Evolutionary conservation across 1,284 basidiomycete species (phyloP).

Genomic region (Exsudoporus floridanus): DNA sequence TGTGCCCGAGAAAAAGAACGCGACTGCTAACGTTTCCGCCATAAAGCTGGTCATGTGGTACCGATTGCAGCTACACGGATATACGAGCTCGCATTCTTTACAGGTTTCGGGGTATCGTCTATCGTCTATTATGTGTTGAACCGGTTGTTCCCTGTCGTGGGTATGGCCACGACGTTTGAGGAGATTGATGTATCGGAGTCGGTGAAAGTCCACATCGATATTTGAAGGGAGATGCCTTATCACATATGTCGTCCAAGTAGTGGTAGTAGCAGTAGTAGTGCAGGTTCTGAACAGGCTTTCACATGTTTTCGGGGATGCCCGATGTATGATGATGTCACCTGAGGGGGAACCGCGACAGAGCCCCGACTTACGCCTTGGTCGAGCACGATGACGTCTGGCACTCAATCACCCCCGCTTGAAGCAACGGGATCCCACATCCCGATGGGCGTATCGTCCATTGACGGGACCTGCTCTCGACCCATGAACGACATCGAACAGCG

Average conservation of each 20-base stretch:
- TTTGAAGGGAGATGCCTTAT: background rate
- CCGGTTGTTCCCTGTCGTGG: constrained; percentile 57
- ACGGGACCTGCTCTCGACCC: constrained; percentile 36
- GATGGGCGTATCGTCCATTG: constrained; percentile 50
- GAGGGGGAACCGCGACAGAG: no score
- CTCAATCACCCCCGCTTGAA: constrained; percentile 54
- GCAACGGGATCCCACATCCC: constrained; percentile 45
- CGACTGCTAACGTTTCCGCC: background rate
- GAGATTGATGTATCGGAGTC: constrained; percentile 59
- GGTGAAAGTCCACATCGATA: background rate
- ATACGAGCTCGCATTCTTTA: constrained; percentile 77
- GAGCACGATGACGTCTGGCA: constrained; percentile 33
- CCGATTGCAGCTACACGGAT: constrained; percentile 65
- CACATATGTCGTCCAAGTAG: no score
- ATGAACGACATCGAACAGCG: constrained; percentile 33
- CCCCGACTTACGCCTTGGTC: no score
- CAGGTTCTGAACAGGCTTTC: constrained; percentile 10
- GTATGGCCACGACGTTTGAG: constrained; percentile 49
- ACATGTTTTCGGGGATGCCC: constrained; percentile 25
- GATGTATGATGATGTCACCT: constrained; percentile 37
- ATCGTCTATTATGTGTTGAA: constrained; percentile 64
- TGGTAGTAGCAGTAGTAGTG: no score
- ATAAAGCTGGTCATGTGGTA: constrained; percentile 54
- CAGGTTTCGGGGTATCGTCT: constrained; percentile 70
- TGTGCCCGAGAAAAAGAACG: constrained; percentile 2